phyloP scores from a whole-genome alignment of 2,329 filamentous ascomycete species.

The Venturiaceae sp. region DNA sequence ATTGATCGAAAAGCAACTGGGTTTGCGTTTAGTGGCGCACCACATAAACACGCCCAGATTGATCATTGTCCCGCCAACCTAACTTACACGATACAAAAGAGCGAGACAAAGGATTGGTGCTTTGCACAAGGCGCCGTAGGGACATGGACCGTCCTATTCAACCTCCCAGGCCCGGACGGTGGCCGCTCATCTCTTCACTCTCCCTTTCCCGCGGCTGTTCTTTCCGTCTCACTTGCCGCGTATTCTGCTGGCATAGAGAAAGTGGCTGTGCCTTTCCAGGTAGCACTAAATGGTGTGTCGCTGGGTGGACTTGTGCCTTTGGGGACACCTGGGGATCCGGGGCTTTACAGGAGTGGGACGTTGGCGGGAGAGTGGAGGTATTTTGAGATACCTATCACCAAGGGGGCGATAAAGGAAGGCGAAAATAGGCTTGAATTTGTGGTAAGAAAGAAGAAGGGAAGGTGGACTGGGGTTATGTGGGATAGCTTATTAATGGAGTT shows the following conservation, averaged over 20 bases:
- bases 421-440: slow-evolving; percentile 26
- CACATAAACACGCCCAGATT: slow-evolving; percentile 36
- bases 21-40: slow-evolving; percentile 33
- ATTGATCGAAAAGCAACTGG: slow-evolving; percentile 37
- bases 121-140: slow-evolving; percentile 34
- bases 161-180: slow-evolving; percentile 1
- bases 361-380: slow-evolving; percentile 38
- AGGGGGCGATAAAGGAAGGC: slow-evolving; percentile 20
- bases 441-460: background rate
- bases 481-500: slow-evolving; percentile 2
- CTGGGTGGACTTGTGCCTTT: slow-evolving; percentile 29
- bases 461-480: background rate
- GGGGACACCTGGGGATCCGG: slow-evolving; percentile 28
- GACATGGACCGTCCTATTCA: slow-evolving; percentile 22
- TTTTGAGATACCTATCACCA: slow-evolving; percentile 30
- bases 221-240: slow-evolving; percentile 10
- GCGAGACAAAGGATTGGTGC: slow-evolving; percentile 35
- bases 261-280: slow-evolving; percentile 28
- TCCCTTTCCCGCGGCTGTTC: background rate
- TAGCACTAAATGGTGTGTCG: slow-evolving; percentile 25
- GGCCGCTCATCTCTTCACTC: background rate
- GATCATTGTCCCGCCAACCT: slow-evolving; percentile 35
- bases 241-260: slow-evolving; percentile 29
- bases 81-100: slow-evolving; percentile 32
- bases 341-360: slow-evolving; percentile 38